Evolutionary conservation across 345 rosid species (phyloP).

Genomic region (Boechera divaricarpa): DNA sequence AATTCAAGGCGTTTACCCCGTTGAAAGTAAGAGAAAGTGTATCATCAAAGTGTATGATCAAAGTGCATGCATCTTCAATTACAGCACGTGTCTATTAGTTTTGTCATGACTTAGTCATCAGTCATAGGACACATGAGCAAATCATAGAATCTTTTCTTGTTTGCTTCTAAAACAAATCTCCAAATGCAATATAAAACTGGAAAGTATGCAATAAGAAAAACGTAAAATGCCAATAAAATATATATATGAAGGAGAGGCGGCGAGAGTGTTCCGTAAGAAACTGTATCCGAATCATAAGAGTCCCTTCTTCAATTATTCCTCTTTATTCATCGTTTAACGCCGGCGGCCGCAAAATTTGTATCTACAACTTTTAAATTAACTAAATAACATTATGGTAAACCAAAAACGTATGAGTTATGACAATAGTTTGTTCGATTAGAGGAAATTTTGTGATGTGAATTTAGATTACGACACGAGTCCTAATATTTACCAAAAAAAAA

Average conservation of each 20-base stretch:
- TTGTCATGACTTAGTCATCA: slow-evolving; percentile 37
- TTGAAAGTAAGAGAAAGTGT: slow-evolving; percentile 37
- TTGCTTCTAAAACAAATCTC: neutral
- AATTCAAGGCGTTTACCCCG: neutral
- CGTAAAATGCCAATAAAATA: neutral
- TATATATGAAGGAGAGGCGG: slow-evolving; percentile 37
- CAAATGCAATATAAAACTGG: slow-evolving; percentile 27
- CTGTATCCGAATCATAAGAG: slow-evolving; percentile 35
- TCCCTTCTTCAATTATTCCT: slow-evolving; percentile 9
- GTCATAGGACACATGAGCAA: slow-evolving; percentile 40
- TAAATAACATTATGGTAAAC: neutral
- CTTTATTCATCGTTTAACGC: slow-evolving; percentile 14
- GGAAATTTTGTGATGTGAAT: neutral
- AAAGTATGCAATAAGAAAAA: slow-evolving; percentile 3
- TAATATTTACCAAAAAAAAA: neutral
- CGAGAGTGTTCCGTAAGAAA: slow-evolving; percentile 37
- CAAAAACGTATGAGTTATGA: neutral
- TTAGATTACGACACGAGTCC: neutral
- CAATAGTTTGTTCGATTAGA: neutral
- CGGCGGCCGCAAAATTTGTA: slow-evolving; percentile 6
- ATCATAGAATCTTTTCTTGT: neutral
- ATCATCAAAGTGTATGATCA: neutral
- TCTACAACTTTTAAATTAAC: neutral
- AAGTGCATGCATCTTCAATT: slow-evolving; percentile 46
- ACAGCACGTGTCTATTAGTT: slow-evolving; percentile 38